phyloP scores from a whole-genome alignment of 352 stramenopile species.

The Phytophthora macrochlamydospora region DNA sequence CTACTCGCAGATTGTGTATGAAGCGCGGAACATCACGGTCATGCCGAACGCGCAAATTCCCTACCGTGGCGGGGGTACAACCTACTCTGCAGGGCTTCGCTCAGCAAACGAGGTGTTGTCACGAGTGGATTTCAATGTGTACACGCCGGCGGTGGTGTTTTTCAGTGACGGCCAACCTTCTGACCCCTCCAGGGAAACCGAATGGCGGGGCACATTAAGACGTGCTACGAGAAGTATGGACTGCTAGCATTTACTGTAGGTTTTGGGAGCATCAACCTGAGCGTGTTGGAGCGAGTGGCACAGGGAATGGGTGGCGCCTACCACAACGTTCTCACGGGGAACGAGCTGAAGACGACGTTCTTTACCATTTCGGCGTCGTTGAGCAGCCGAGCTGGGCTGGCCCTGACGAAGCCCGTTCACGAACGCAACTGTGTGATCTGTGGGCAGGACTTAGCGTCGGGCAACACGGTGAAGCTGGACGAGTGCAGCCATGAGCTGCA shows the following conservation, averaged over 20 bases:
- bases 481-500: slow-evolving; percentile 63
- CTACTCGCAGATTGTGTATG: slow-evolving; percentile 45
- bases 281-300: slow-evolving; percentile 59
- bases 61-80: slow-evolving; percentile 57
- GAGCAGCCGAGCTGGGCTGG: slow-evolving; percentile 59
- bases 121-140: slow-evolving; percentile 56
- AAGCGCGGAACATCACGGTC: slow-evolving; percentile 55
- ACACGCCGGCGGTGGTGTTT: slow-evolving; percentile 77
- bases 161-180: slow-evolving; percentile 76
- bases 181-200: slow-evolving; percentile 49
- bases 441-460: slow-evolving; percentile 55
- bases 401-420: slow-evolving; percentile 59
- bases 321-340: slow-evolving; percentile 61
- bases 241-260: slow-evolving; percentile 72
- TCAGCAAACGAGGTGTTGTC: slow-evolving; percentile 74
- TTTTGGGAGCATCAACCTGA: slow-evolving; percentile 73
- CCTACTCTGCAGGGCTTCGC: slow-evolving; percentile 55
- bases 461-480: slow-evolving; percentile 46
- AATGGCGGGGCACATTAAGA: slow-evolving; percentile 58
- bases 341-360: slow-evolving; percentile 79
- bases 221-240: slow-evolving; percentile 61
- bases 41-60: slow-evolving; percentile 33
- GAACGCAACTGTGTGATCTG: slow-evolving; percentile 71
- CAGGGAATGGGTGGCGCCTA: slow-evolving; percentile 64
- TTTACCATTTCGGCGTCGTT: slow-evolving; percentile 77